A percentile compares a stretch with the other conserved stretches of the same genome.
Conservation (phyloP, 2,329 filamentous ascomycete genomes). For the Alternaria alternata region DNA sequence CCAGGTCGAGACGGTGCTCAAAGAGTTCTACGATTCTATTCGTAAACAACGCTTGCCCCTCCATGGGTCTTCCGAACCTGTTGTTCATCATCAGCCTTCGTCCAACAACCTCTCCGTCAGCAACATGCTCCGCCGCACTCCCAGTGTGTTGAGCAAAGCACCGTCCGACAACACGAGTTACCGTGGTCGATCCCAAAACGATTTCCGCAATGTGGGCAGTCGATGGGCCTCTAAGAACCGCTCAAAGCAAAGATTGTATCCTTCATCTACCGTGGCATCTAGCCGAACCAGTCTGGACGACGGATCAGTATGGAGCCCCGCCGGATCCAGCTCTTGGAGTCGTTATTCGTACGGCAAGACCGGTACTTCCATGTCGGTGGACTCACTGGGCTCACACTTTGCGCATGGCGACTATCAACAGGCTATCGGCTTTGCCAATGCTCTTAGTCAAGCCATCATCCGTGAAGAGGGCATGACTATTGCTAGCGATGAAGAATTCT, state of each 20-base stretch:
- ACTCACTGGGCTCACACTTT: constrained; percentile 82
- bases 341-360: constrained; percentile 92
- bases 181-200: constrained; percentile 72
- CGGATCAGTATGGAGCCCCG: constrained; percentile 89
- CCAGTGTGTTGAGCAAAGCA: constrained; percentile 90
- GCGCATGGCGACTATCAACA: constrained; percentile 87
- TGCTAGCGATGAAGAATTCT: constrained; percentile 64
- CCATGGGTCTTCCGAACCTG: constrained; percentile 71
- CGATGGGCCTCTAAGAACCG: constrained; percentile 88
- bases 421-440: constrained; percentile 96
- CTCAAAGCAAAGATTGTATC: constrained; percentile 78
- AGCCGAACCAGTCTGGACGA: constrained; percentile 96
- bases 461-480: constrained; percentile 77
- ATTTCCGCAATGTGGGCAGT: constrained; percentile 69
- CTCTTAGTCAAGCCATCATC: constrained; percentile 94
- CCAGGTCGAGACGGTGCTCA: constrained; percentile 89
- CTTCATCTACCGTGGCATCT: constrained; percentile 82
- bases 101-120: constrained; percentile 72
- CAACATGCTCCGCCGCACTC: constrained; percentile 80
- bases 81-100: constrained; percentile 56
- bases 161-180: constrained; percentile 82
- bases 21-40: constrained; percentile 90
- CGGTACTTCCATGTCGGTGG: constrained; percentile 88
- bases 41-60: constrained; percentile 85
- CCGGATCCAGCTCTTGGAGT: constrained; percentile 92